Conservation (phyloP, 495 filamentous ascomycete species). For the Aspergillus funiculosus region DNA sequence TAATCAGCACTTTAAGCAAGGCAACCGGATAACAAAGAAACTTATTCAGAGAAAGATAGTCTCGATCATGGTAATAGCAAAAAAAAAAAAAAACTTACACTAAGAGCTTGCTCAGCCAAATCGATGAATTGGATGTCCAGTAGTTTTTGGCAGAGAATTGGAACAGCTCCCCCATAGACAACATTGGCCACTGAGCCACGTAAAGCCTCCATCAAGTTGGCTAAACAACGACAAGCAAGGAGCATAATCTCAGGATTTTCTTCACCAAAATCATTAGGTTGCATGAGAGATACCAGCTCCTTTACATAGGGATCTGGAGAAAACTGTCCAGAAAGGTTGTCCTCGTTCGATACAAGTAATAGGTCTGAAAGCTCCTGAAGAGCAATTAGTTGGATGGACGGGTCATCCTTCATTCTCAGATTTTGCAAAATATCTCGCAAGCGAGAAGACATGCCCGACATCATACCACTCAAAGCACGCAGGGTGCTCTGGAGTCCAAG, state of each 20-base stretch:
- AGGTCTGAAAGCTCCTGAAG: slow-evolving; percentile 92
- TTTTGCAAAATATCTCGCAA: slow-evolving; percentile 80
- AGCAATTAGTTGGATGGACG: slow-evolving; percentile 83
- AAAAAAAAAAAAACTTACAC: slow-evolving; percentile 54
- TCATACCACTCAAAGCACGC: slow-evolving; percentile 82
- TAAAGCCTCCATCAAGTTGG: slow-evolving; percentile 96
- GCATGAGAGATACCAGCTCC: slow-evolving; percentile 88
- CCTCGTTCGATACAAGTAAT: slow-evolving; percentile 88
- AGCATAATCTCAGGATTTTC: slow-evolving; percentile 98
- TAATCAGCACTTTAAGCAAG: slow-evolving; percentile 6
- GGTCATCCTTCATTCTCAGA: slow-evolving; percentile 80
- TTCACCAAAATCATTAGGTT: slow-evolving; percentile 77
- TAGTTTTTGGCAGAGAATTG: slow-evolving; percentile 87
- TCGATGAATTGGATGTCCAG: slow-evolving; percentile 95
- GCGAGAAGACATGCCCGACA: slow-evolving; percentile 72
- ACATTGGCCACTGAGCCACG: slow-evolving; percentile 90
- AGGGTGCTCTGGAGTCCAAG: slow-evolving; percentile 73
- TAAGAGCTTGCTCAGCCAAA: slow-evolving; percentile 92
- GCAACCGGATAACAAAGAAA: neutral
- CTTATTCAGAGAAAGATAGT: too few relatives aligned
- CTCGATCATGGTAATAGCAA: too few relatives aligned
- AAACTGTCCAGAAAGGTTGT: slow-evolving; percentile 94
- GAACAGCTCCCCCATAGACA: slow-evolving; percentile 92
- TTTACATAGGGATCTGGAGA: slow-evolving; percentile 92
- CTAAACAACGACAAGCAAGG: slow-evolving; percentile 89